phyloP scores from a whole-genome alignment of 441 rosid genomes.

The Euphorbia corollata region DNA sequence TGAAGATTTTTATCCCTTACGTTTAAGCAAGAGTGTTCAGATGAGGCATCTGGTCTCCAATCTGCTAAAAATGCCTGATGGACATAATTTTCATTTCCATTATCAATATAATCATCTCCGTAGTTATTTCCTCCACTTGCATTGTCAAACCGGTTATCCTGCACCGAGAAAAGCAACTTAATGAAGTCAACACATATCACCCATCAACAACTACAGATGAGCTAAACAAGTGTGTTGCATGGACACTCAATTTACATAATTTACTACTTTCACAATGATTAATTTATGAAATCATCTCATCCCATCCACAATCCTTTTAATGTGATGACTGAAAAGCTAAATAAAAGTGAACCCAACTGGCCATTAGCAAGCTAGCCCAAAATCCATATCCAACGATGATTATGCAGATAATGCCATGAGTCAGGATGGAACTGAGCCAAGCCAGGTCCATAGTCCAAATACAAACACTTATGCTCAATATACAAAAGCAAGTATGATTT shows the following conservation, averaged over 20 bases:
- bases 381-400: not conserved
- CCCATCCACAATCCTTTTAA: too few species aligned
- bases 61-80: conserved; percentile 86
- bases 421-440: not conserved
- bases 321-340: not conserved
- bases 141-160: conserved; percentile 48
- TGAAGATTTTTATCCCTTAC: conserved; percentile 31
- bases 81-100: conserved; percentile 58
- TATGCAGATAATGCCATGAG: not conserved
- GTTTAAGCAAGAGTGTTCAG: conserved; percentile 28
- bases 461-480: too few species aligned
- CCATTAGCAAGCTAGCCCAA: not conserved
- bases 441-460: not conserved
- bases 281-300: not conserved
- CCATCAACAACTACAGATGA: conserved; percentile 9
- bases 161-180: conserved; percentile 20
- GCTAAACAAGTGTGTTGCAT: conserved; percentile 8
- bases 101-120: conserved; percentile 54
- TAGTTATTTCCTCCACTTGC: conserved; percentile 42
- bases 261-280: too few species aligned
- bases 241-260: not conserved
- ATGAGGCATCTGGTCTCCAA: conserved; percentile 60
- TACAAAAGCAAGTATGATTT: not conserved
- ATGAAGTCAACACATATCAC: conserved; percentile 14
- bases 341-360: not conserved